Evolutionary conservation across 2,329 filamentous ascomycete genomes (phyloP).

Genomic region (Hymenoscyphus scutula): DNA sequence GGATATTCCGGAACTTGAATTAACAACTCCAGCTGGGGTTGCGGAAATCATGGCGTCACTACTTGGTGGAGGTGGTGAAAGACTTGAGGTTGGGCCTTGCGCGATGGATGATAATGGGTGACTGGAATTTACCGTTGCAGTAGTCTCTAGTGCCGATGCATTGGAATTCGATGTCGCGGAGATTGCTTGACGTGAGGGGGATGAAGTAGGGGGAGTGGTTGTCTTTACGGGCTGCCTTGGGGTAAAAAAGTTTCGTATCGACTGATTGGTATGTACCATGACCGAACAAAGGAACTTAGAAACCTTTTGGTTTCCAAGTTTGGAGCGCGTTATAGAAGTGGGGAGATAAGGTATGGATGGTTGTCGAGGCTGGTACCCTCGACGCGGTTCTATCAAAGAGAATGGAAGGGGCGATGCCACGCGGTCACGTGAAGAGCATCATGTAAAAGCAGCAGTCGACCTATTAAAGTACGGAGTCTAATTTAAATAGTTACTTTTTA

Average conservation of each 20-base stretch:
- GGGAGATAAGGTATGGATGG: background rate
- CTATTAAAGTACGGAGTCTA: too few species aligned
- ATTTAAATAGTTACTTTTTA: too few species aligned
- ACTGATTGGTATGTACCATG: slow-evolving; percentile 8
- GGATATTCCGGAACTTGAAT: background rate
- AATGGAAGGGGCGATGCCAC: background rate
- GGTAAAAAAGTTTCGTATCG: slow-evolving; percentile 6
- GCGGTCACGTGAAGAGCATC: background rate
- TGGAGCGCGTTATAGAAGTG: background rate
- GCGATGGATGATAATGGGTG: background rate
- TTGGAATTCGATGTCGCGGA: background rate
- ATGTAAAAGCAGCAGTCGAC: background rate
- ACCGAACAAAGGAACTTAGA: background rate
- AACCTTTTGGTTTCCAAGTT: background rate
- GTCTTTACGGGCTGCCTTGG: slow-evolving; percentile 4
- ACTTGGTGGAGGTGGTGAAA: slow-evolving; percentile 10
- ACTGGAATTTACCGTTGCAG: background rate
- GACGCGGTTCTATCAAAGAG: background rate
- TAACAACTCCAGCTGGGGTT: background rate
- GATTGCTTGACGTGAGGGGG: background rate
- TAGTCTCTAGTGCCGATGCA: background rate
- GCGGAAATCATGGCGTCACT: slow-evolving; percentile 2
- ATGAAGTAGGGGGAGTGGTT: background rate
- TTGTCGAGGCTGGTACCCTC: background rate
- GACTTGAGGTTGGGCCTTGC: background rate